A percentile compares a stretch with the other conserved stretches of the same genome.
Conservation (phyloP, 2,329 filamentous ascomycete species). For the Diaporthe destruens region DNA sequence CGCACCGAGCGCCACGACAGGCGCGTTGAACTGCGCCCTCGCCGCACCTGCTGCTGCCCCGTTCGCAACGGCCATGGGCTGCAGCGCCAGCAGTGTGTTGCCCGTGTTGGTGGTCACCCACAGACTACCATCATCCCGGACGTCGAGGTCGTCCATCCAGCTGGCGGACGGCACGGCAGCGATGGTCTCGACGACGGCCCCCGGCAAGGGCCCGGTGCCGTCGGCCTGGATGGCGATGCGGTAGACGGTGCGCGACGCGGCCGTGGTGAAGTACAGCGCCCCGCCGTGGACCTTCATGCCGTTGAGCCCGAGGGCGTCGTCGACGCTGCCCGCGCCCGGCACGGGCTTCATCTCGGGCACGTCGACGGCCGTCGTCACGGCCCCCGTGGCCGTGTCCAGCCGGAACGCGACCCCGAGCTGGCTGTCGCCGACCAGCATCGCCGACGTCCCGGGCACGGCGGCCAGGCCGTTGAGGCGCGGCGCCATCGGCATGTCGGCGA, state of each 20-base stretch:
- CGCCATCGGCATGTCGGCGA: constrained; percentile 41
- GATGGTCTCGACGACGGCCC: constrained; percentile 32
- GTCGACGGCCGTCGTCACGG: constrained; percentile 43
- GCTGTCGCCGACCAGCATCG: constrained; percentile 48
- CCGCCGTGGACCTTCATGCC: constrained; percentile 47
- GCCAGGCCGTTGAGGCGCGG: constrained; percentile 47
- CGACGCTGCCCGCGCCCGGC: constrained; percentile 24
- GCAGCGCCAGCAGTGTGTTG: constrained; percentile 20
- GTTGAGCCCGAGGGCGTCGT: constrained; percentile 46
- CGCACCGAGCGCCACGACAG: constrained; percentile 18
- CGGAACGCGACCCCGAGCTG: constrained; percentile 46
- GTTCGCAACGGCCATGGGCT: constrained; percentile 16
- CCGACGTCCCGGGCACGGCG: constrained; percentile 41
- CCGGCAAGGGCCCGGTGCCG: constrained; percentile 5
- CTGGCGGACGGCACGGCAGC: not conserved
- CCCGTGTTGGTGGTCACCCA: constrained; percentile 36
- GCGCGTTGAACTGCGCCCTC: constrained; percentile 20
- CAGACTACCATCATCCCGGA: constrained; percentile 28
- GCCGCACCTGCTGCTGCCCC: constrained; percentile 3
- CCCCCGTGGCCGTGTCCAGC: constrained; percentile 45
- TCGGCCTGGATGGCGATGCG: constrained; percentile 30
- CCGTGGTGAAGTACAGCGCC: constrained; percentile 48
- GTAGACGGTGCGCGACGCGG: constrained; percentile 35
- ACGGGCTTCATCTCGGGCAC: constrained; percentile 46
- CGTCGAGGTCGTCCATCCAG: constrained; percentile 37